Evolutionary conservation across 495 filamentous ascomycete species (phyloP).

Genomic region (Aspergillus carlsbadensis): DNA sequence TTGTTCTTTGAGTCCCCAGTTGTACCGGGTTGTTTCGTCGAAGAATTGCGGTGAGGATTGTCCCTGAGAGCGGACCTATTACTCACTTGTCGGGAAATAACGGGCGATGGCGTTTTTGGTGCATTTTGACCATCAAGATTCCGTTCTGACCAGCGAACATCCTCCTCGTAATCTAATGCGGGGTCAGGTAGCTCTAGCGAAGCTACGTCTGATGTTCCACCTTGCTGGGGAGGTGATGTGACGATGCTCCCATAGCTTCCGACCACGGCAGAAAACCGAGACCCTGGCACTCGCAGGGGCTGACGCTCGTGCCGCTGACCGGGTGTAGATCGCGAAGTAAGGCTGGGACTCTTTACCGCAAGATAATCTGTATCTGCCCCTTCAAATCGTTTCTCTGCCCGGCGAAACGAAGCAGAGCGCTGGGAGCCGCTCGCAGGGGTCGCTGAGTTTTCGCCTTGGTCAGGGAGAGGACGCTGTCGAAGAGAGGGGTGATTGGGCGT

Average conservation of each 20-base stretch:
- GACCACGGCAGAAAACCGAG: slow-evolving; percentile 35
- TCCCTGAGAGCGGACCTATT: slow-evolving; percentile 11
- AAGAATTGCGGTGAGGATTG: slow-evolving; percentile 11
- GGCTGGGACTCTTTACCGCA: slow-evolving; percentile 10
- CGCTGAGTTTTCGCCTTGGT: slow-evolving; percentile 8
- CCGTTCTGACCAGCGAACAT: slow-evolving; percentile 27
- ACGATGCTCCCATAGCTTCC: slow-evolving; percentile 76
- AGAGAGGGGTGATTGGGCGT: slow-evolving; percentile 47
- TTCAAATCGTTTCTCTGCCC: slow-evolving; percentile 26
- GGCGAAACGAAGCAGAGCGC: slow-evolving; percentile 15
- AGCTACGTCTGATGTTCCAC: slow-evolving; percentile 38
- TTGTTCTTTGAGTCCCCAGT: slow-evolving; percentile 12
- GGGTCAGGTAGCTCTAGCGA: slow-evolving; percentile 72
- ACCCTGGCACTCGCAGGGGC: slow-evolving; percentile 37
- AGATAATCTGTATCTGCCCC: slow-evolving; percentile 14
- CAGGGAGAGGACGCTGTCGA: slow-evolving; percentile 19
- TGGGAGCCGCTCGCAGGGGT: slow-evolving; percentile 11
- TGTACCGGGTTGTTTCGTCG: slow-evolving; percentile 13
- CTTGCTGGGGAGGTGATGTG: slow-evolving; percentile 54
- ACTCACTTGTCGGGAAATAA: slow-evolving; percentile 26
- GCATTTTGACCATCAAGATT: slow-evolving; percentile 9
- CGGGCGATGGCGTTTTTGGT: slow-evolving; percentile 29
- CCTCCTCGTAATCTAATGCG: slow-evolving; percentile 54
- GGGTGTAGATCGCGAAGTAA: slow-evolving; percentile 27
- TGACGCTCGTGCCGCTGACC: slow-evolving; percentile 33